Base-by-base conservation (phyloP, 78 protist species). In the Planoprotostelium fungivorum region DNA sequence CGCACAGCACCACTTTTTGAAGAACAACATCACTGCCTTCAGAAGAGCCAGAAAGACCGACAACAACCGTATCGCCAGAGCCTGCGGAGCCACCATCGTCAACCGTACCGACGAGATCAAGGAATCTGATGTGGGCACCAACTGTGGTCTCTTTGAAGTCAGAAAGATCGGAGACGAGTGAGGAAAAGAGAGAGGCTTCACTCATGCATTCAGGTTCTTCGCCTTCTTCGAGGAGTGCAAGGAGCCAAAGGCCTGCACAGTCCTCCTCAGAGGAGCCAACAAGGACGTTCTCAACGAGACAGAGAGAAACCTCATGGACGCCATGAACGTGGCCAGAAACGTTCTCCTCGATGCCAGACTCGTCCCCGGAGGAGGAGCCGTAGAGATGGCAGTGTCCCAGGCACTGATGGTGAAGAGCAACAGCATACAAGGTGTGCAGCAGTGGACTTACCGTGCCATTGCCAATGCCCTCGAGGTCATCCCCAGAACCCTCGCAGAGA, bases 341-440 rank as follows among this genome's bases (percentile, higher is more conserved):
- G 92, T 99, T 36, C 35, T 95, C 86, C 1, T 95, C 83, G 98
- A 97, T 84, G 99, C 99, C 28, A 89, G 95, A 34, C 91, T 99
- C 34, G 94, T 98, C 28, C 99, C 99, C 51, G 99, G 99, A 39
- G 99, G 99, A 63, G 99, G 99, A 36, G 99, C 99, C 10, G 90
- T 91, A 38, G 99, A 99, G 89, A 99, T 99, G 99, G 97, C 98
- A 1, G 28, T 99, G 36, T 34, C 99, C 1, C 92, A 85, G 38
- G 85, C 85, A 23, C 95, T 99, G 86, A n/a, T 38, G 85, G 95
- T 93, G 83, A 91, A 90, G 89, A 93, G 98, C 38, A 97, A 95
- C 89, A 34, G 88, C 1, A 88, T 98, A 39, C 96, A 96, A 88
- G 99, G 99, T 86, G 87, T 92, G 36, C 86, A 88, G 88, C 99